phyloP scores from a whole-genome alignment of 257 asterid genomes.

The Solanum tarapatanum region DNA sequence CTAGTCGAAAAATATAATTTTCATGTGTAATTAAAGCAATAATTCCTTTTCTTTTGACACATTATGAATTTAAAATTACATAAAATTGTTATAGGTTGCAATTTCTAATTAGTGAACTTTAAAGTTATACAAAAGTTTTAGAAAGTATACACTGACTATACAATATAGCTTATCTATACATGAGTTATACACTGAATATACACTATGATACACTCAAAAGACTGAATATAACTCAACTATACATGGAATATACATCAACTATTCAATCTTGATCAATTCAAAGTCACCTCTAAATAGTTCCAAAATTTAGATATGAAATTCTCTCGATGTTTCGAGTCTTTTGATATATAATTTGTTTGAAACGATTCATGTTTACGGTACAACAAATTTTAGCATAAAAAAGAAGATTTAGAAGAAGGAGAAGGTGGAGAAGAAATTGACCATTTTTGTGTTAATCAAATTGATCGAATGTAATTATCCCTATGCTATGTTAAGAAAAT shows the following conservation, averaged over 20 bases:
- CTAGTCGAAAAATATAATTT: neutral
- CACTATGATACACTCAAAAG: neutral
- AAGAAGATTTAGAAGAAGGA: neutral
- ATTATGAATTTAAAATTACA: too few relatives aligned
- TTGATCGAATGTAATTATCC: neutral
- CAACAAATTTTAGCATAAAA: too few relatives aligned
- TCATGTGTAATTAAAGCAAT: too few relatives aligned
- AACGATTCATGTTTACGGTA: neutral
- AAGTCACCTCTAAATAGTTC: neutral
- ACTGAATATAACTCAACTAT: neutral
- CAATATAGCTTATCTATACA: neutral
- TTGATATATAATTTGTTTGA: too few relatives aligned
- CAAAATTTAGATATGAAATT: too few relatives aligned
- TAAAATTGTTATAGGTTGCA: neutral
- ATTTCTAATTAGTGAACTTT: too few relatives aligned
- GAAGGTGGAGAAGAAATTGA: neutral
- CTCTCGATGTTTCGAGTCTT: neutral
- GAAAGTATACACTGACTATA: neutral
- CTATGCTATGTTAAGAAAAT: neutral
- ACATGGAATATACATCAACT: neutral
- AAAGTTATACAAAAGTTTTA: too few relatives aligned
- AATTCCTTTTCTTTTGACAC: neutral
- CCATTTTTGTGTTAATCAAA: neutral
- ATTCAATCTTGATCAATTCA: neutral
- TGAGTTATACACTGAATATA: too few relatives aligned